Evolutionary conservation across 257 asterid species (phyloP).

Genomic region (Catharanthus roseus): DNA sequence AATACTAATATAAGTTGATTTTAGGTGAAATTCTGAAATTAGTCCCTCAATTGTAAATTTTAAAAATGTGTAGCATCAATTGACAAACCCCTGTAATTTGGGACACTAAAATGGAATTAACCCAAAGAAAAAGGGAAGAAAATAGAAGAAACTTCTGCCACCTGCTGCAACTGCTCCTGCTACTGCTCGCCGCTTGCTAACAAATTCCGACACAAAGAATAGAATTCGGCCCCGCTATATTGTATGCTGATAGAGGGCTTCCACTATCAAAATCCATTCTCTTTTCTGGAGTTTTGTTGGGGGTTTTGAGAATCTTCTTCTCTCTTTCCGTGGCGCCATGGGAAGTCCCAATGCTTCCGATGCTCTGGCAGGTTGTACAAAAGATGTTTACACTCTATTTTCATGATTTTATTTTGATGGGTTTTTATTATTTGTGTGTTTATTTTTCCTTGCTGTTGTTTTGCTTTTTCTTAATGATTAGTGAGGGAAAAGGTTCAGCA

Average conservation of each 20-base stretch:
- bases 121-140: no score
- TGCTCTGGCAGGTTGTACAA: constrained; percentile 76
- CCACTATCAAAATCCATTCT: neutral
- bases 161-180: no score
- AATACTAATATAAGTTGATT: no score
- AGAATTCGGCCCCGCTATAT: neutral
- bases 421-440: neutral
- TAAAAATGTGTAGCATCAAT: no score
- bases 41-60: no score
- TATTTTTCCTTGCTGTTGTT: constrained; percentile 1
- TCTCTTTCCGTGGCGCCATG: neutral
- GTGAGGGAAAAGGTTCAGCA: constrained; percentile 68
- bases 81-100: no score
- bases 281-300: neutral
- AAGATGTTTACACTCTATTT: neutral
- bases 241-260: neutral
- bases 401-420: neutral
- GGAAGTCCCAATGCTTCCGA: constrained; percentile 58
- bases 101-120: no score
- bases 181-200: neutral
- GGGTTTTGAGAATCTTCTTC: neutral
- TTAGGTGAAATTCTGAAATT: no score
- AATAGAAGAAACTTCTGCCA: no score
- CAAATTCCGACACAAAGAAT: neutral
- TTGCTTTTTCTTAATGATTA: constrained; percentile 24